Evolutionary conservation across 2,329 filamentous ascomycete species (phyloP).

Genomic region (Pestalotiopsis fici): DNA sequence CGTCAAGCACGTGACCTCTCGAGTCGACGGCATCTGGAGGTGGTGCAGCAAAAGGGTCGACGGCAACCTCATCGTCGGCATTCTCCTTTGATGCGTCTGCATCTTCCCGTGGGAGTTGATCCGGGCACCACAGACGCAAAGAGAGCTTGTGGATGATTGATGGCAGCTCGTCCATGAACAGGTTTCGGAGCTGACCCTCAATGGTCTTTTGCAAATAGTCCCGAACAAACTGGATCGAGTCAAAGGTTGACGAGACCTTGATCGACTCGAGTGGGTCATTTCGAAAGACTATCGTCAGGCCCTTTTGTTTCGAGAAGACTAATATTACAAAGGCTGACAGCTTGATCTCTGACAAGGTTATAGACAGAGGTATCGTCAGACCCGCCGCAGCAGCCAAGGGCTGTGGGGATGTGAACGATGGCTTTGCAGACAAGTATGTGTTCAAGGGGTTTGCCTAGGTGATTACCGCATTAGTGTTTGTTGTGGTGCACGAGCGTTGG

Average conservation of each 20-base stretch:
- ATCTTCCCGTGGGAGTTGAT: constrained; percentile 72
- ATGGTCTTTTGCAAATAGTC: constrained; percentile 97
- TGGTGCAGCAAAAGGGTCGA: constrained; percentile 81
- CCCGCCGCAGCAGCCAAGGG: constrained; percentile 89
- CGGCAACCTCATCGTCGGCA: constrained; percentile 56
- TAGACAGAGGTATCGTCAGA: constrained; percentile 95
- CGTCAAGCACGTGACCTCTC: constrained; percentile 75
- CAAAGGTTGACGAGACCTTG: constrained; percentile 98
- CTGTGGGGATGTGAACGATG: constrained; percentile 88
- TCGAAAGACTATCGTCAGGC: constrained; percentile 92
- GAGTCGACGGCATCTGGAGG: constrained; percentile 82
- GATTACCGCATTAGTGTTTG: constrained; percentile 46
- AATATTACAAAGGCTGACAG: constrained; percentile 96
- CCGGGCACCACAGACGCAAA: constrained; percentile 84
- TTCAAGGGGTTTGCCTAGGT: constrained; percentile 88
- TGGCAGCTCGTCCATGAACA: constrained; percentile 98
- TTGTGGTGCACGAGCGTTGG: constrained; percentile 31
- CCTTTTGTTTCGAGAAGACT: constrained; percentile 97
- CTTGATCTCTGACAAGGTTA: constrained; percentile 93
- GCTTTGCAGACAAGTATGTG: constrained; percentile 90
- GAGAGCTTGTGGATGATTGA: constrained; percentile 95
- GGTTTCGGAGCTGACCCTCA: constrained; percentile 83
- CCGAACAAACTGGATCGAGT: constrained; percentile 97
- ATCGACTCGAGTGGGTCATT: constrained; percentile 98
- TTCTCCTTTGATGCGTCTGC: constrained; percentile 54